A percentile compares a stretch with the other conserved stretches of the same genome.
Evolutionary conservation across 257 asterid genomes (phyloP).

Genomic region (Nemophila menziesii): DNA sequence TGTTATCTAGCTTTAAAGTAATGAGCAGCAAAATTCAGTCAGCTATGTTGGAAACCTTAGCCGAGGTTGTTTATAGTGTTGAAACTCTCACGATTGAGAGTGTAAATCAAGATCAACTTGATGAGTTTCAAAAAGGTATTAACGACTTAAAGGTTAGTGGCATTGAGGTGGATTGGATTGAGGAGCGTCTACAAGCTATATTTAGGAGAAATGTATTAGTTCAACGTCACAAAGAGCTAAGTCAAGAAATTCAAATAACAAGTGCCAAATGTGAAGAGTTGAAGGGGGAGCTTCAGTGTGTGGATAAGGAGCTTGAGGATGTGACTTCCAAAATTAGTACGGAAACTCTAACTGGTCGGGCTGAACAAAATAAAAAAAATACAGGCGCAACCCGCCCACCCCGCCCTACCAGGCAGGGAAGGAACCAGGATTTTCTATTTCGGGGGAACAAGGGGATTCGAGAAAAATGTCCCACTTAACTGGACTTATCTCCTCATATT

Average conservation of each 20-base stretch:
- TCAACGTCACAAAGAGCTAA: conserved; percentile 4
- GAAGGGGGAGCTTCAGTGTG: too few relatives aligned
- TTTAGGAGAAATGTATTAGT: neutral
- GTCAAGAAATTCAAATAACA: neutral
- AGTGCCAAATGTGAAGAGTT: too few relatives aligned
- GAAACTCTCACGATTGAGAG: conserved; percentile 6
- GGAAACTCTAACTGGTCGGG: neutral
- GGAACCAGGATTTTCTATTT: too few relatives aligned
- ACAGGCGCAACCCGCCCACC: too few relatives aligned
- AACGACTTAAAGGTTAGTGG: conserved; percentile 13
- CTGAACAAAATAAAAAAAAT: too few relatives aligned
- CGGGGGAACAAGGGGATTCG: too few relatives aligned
- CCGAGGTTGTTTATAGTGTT: conserved; percentile 8
- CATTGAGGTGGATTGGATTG: conserved; percentile 15
- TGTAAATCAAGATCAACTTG: conserved; percentile 6
- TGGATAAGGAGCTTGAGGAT: conserved; percentile 9
- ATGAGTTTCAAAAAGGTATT: conserved; percentile 3
- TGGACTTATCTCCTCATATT: too few relatives aligned
- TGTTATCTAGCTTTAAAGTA: conserved; percentile 8
- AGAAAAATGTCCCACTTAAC: too few relatives aligned
- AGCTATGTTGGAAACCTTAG: conserved; percentile 4
- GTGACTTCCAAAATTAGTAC: conserved; percentile 3
- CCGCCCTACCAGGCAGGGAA: too few relatives aligned
- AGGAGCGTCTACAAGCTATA: conserved; percentile 4
- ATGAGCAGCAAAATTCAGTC: neutral